These are phyloP conservation scores for Metschnikowia kunwiensis DNA, from an alignment of 805 yeast genomes.

Conservation along the genomic window DNA sequence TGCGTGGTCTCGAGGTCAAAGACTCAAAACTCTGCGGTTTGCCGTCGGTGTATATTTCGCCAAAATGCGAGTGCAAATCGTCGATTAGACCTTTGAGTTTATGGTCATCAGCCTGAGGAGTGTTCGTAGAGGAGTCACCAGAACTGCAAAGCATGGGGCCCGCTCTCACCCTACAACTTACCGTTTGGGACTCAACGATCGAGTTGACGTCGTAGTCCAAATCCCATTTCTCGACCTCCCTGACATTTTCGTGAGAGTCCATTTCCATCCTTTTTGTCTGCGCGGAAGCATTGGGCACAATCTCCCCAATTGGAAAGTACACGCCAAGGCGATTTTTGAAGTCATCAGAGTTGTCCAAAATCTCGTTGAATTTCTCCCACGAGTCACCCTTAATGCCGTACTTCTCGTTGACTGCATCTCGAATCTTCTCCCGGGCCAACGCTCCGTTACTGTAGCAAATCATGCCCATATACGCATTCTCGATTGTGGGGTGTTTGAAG, in stretches of 20 bases:
- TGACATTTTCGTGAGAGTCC: constrained; percentile 24
- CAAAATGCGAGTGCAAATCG: constrained; percentile 32
- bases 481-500: constrained; percentile 82
- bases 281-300: constrained; percentile 76
- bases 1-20: constrained; percentile 56
- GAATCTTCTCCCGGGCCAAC: constrained; percentile 73
- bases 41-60: constrained; percentile 49
- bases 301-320: constrained; percentile 88
- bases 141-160: constrained; percentile 64
- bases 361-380: constrained; percentile 63
- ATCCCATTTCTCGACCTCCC: constrained; percentile 37
- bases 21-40: constrained; percentile 43
- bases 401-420: constrained; percentile 58
- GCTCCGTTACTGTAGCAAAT: constrained; percentile 91
- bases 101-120: constrained; percentile 4
- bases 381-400: constrained; percentile 31
- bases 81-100: constrained; percentile 22
- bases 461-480: constrained; percentile 86
- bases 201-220: constrained; percentile 64
- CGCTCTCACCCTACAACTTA: constrained; percentile 76
- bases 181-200: constrained; percentile 83
- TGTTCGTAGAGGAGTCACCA: constrained; percentile 3
- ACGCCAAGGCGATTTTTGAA: constrained; percentile 59
- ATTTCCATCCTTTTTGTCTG: constrained; percentile 55
- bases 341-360: constrained; percentile 39